A percentile compares a stretch with the other conserved stretches of the same genome.
These are phyloP conservation scores for Zychaea mexicana DNA, from an alignment of 371 early-diverging fungal species.

Conservation along the genomic window DNA sequence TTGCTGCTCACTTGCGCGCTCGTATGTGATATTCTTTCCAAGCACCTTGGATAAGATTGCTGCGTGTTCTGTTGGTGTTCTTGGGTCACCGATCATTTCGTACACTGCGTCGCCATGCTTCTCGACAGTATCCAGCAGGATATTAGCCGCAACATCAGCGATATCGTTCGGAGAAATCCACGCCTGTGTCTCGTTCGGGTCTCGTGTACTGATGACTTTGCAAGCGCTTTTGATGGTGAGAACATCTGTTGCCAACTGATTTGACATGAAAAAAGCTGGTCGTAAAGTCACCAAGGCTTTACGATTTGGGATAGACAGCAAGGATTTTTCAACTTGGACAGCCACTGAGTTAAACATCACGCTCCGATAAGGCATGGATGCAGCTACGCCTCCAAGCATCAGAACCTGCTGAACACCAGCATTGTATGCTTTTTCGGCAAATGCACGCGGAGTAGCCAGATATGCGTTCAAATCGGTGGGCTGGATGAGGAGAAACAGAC, in stretches of 20 bases:
- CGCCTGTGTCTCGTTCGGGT: neutral
- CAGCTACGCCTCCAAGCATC: slow-evolving; percentile 23
- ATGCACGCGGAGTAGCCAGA: neutral
- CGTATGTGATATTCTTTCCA: slow-evolving; percentile 11
- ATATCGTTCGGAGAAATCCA: slow-evolving; percentile 24
- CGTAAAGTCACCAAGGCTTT: slow-evolving; percentile 14
- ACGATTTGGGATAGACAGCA: slow-evolving; percentile 20
- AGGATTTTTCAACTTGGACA: slow-evolving; percentile 22
- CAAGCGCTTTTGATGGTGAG: neutral
- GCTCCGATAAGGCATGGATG: slow-evolving; percentile 24
- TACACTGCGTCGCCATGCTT: slow-evolving; percentile 22
- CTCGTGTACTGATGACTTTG: neutral
- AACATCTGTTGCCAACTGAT: neutral
- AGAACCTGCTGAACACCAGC: slow-evolving; percentile 39
- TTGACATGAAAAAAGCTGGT: slow-evolving; percentile 19
- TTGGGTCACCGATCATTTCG: slow-evolving; percentile 9
- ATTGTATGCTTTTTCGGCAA: slow-evolving; percentile 23
- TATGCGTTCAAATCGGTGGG: neutral
- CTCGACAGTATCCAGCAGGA: slow-evolving; percentile 15
- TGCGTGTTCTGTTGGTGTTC: slow-evolving; percentile 14
- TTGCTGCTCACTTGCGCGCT: neutral
- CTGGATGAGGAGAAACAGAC: slow-evolving; percentile 25
- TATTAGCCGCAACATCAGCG: slow-evolving; percentile 13
- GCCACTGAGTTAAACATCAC: slow-evolving; percentile 17
- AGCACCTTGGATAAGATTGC: slow-evolving; percentile 14